Base-by-base conservation (phyloP, 352 stramenopile species). In the Phytophthora cajani region DNA sequence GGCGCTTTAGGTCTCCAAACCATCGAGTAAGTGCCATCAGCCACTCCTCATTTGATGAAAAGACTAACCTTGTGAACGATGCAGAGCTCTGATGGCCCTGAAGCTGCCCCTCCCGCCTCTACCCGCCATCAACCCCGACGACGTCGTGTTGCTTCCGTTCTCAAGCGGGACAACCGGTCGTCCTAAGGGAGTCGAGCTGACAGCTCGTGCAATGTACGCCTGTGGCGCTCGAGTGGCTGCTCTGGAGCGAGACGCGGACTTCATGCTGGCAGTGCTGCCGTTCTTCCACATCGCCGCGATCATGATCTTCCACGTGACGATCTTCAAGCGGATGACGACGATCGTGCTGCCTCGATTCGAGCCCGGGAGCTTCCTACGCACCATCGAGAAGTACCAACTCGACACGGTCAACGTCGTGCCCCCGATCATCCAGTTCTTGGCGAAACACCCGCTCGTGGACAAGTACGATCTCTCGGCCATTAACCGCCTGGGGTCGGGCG, bases 201-300 rank as follows among this genome's bases (percentile, higher is more conserved):
- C 83, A 25, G 90, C 96, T 81, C 56, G 65, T 17, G 95, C 96
- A 54, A 78, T 98, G 46, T 80, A 90, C 12, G 69, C 73, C 89
- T 76, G 69, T 95, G 32, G 49, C 86, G 40, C 90, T 91, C 62
- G 71, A 14, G 30, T 67, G 62, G 42, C 63, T 8, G 82, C 85
- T 57, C 79, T 86, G 42, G 75, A 90, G 14, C 58, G 58, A 19
- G 58, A 72, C 40, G 33, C 70, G 0, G 58, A 72, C 11, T 69
- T 67, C 56, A 64, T 74, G 27, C 64, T 97, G 25, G 74, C 66
- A 1, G 61, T 94, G 27, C 77, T 99, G n/a, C 95, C 96, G 21
- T 98, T 98, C 64, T 98, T 97, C 83, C 95, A 99, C 71, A 98
- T 98, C 58, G 98, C 98, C 72, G 93, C 89, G 36, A 80, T 85